Evolutionary conservation across 2,329 filamentous ascomycete genomes (phyloP).

Genomic region (Exutisphaerella laricina): DNA sequence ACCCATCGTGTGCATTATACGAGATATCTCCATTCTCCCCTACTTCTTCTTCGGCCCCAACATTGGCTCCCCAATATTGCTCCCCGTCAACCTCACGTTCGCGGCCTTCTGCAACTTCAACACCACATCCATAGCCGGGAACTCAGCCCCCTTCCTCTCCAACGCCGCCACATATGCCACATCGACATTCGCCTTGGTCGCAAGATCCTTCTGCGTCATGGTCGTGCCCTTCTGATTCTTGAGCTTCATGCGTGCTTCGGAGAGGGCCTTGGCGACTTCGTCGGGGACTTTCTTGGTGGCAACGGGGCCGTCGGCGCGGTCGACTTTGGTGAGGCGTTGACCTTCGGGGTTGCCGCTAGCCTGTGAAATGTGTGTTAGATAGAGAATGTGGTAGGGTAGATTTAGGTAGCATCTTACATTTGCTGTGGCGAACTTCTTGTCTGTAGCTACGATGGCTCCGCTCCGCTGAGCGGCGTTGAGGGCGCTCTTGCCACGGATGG

Average conservation of each 20-base stretch:
- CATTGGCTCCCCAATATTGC: constrained; percentile 69
- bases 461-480: constrained; percentile 84
- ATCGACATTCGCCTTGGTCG: constrained; percentile 85
- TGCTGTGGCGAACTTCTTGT: constrained; percentile 81
- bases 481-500: constrained; percentile 75
- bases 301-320: constrained; percentile 94
- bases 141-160: constrained; percentile 70
- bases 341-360: constrained; percentile 56
- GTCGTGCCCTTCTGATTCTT: constrained; percentile 65
- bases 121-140: constrained; percentile 84
- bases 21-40: no score
- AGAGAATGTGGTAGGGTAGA: not conserved
- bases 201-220: constrained; percentile 86
- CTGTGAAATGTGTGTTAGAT: constrained; percentile 17
- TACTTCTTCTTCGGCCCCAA: constrained; percentile 68
- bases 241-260: constrained; percentile 69
- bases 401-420: constrained; percentile 61
- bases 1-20: not conserved
- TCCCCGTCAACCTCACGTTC: constrained; percentile 35
- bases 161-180: constrained; percentile 74
- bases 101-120: constrained; percentile 66
- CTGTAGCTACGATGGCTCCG: constrained; percentile 70
- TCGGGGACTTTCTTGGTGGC: constrained; percentile 88
- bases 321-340: constrained; percentile 95
- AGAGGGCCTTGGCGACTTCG: constrained; percentile 76